These are phyloP conservation scores for Colletotrichum endophyticum DNA, from an alignment of 2,329 filamentous ascomycete species.

Conservation along the genomic window DNA sequence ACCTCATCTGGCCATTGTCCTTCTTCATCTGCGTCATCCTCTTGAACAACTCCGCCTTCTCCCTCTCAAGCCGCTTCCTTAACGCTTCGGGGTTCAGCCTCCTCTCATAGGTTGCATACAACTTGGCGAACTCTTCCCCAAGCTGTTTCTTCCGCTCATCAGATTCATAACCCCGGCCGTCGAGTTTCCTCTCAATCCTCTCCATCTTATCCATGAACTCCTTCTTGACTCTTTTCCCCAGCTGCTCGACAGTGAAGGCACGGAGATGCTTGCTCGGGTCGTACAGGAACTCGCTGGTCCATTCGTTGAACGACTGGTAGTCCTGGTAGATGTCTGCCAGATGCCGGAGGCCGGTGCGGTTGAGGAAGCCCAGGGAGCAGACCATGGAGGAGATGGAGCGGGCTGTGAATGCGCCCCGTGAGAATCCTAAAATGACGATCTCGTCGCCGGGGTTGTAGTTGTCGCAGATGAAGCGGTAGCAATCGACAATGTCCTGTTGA, in stretches of 20 bases:
- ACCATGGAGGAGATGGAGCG: constrained; percentile 34
- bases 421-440: constrained; percentile 40
- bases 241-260: background rate
- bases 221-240: background rate
- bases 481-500: constrained; percentile 33
- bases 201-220: constrained; percentile 6
- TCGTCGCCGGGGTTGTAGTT: constrained; percentile 38
- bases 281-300: background rate
- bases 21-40: background rate
- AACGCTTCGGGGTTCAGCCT: background rate
- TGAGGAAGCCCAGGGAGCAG: constrained; percentile 14
- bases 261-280: background rate
- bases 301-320: constrained; percentile 14
- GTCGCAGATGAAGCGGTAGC: constrained; percentile 39
- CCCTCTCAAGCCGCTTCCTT: background rate
- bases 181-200: background rate
- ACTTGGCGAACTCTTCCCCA: background rate
- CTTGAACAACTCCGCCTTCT: background rate
- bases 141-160: background rate
- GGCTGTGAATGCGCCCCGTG: constrained; percentile 39
- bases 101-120: background rate
- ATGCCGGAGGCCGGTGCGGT: constrained; percentile 6
- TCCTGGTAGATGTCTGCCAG: constrained; percentile 17
- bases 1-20: background rate
- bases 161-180: background rate